phyloP scores from a whole-genome alignment of 2,329 filamentous ascomycete species.

The Fusarium euwallaceae region DNA sequence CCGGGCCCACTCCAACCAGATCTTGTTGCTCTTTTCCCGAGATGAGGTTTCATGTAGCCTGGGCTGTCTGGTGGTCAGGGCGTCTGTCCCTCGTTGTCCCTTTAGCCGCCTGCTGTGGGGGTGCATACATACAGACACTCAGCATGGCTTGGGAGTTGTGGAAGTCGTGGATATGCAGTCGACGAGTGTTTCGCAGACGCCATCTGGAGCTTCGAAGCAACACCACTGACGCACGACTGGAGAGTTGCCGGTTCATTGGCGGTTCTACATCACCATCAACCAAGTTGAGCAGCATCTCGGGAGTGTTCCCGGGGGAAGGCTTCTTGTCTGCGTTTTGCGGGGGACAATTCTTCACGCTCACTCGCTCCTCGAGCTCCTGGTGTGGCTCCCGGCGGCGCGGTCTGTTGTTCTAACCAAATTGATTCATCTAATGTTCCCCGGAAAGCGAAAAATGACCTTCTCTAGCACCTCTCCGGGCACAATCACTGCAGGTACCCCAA shows the following conservation, averaged over 20 bases:
- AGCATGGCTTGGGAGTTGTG: background rate
- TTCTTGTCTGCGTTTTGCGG: slow-evolving; percentile 38
- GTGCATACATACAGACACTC: background rate
- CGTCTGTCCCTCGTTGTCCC: background rate
- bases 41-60: slow-evolving; percentile 12
- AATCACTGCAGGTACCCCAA: slow-evolving; percentile 40
- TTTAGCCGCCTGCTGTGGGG: background rate
- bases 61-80: background rate
- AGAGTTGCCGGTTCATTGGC: slow-evolving; percentile 1
- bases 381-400: slow-evolving; percentile 16
- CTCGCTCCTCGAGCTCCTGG: slow-evolving; percentile 20
- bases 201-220: background rate
- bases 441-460: slow-evolving; percentile 28
- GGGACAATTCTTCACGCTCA: slow-evolving; percentile 33
- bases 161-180: background rate
- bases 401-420: slow-evolving; percentile 39
- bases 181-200: slow-evolving; percentile 7
- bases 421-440: slow-evolving; percentile 39
- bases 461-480: slow-evolving; percentile 31
- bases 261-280: background rate
- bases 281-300: slow-evolving; percentile 21
- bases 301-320: slow-evolving; percentile 15
- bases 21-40: slow-evolving; percentile 29
- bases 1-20: slow-evolving; percentile 39
- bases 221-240: background rate